Conservation (phyloP, 345 rosid genomes). For the Arabidopsis thaliana region TAIR10.1 NC_003071.7:9297001-9297500, state of each 20-base stretch:
- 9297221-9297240: not conserved
- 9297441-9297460: conserved; percentile 38
- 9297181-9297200: not conserved
- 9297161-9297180: not conserved
- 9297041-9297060: conserved; percentile 83
- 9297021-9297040: conserved; percentile 75
- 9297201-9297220: not conserved
- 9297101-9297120: conserved; percentile 69
- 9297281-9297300: conserved; percentile 83
- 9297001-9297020: conserved; percentile 81
- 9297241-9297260: conserved; percentile 1
- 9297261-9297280: conserved; percentile 1
- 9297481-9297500: conserved; percentile 17
- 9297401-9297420: not conserved
- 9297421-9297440: not conserved
- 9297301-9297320: conserved; percentile 84
- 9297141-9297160: conserved; percentile 76
- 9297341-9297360: conserved; percentile 91
- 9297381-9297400: not conserved
- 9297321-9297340: conserved; percentile 95
- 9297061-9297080: conserved; percentile 82
- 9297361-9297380: conserved; percentile 51
- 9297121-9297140: conserved; percentile 74
- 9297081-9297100: conserved; percentile 87
- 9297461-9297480: conserved; percentile 49